These are phyloP conservation scores for Brassica balearica DNA, from an alignment of 441 rosid species.

Conservation along the genomic window DNA sequence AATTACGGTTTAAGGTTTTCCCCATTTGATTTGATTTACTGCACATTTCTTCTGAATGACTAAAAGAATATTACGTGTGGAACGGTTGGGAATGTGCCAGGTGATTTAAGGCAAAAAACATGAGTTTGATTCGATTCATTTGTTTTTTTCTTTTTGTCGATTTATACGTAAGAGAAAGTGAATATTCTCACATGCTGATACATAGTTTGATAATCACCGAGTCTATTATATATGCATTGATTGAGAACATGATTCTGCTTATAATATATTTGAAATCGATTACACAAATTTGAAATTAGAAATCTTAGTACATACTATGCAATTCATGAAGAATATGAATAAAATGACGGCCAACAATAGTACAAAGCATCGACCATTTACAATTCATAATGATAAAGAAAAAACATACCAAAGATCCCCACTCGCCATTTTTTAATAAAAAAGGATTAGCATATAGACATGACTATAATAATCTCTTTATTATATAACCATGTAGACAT, in stretches of 20 bases:
- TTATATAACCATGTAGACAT: neutral
- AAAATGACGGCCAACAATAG: conserved; percentile 35
- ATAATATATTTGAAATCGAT: conserved; percentile 20
- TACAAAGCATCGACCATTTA: conserved; percentile 25
- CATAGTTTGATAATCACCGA: conserved; percentile 10
- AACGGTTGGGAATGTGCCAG: no score
- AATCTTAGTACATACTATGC: conserved; percentile 8
- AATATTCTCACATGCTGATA: neutral
- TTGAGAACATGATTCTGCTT: conserved; percentile 27
- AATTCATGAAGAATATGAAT: conserved; percentile 34
- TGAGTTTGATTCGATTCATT: no score
- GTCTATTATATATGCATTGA: neutral
- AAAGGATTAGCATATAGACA: neutral
- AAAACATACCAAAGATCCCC: neutral
- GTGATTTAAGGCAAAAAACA: no score
- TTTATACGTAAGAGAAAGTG: neutral
- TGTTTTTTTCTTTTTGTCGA: neutral
- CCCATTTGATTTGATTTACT: no score
- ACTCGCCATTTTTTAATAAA: neutral
- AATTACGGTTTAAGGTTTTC: neutral
- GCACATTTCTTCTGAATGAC: no score
- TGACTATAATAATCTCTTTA: neutral
- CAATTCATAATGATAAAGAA: neutral
- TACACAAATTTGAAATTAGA: neutral
- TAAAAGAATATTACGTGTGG: no score